These are phyloP conservation scores for Borealophlyctis nickersoniae DNA, from an alignment of 192 early-diverging fungal genomes.

Conservation along the genomic window DNA sequence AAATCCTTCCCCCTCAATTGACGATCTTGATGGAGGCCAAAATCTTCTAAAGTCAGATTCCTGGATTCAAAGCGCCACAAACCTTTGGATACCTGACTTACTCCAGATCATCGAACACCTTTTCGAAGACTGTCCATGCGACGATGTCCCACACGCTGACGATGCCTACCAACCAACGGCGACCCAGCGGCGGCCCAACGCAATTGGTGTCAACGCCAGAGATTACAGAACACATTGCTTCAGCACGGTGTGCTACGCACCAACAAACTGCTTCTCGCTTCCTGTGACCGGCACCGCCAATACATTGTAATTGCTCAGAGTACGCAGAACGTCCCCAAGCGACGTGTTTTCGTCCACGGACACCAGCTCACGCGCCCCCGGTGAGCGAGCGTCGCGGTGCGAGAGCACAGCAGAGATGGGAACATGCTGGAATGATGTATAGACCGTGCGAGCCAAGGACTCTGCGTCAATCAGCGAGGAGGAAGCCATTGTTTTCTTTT, in stretches of 20 bases:
- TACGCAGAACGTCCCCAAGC: background rate
- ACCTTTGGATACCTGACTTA: background rate
- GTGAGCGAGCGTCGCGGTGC: background rate
- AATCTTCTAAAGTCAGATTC: too few relatives aligned
- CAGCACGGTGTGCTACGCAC: too few relatives aligned
- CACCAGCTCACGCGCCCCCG: background rate
- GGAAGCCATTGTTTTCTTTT: background rate
- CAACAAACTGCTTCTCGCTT: background rate
- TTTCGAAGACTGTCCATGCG: conserved; percentile 43
- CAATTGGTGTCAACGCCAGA: background rate
- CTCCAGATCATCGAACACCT: conserved; percentile 45
- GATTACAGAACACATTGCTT: background rate
- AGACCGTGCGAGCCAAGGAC: background rate
- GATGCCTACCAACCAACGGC: conserved; percentile 34
- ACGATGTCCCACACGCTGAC: conserved; percentile 51
- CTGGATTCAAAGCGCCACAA: background rate
- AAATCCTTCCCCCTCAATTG: background rate
- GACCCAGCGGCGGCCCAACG: background rate
- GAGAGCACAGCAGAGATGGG: background rate
- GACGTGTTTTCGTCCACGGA: background rate
- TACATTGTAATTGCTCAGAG: background rate
- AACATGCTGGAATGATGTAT: background rate
- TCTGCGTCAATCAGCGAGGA: background rate
- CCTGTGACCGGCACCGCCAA: background rate
- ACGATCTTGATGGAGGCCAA: background rate